Conservation (phyloP, 1,139 yeast species). For the Saccharomycopsis crataegensis region DNA sequence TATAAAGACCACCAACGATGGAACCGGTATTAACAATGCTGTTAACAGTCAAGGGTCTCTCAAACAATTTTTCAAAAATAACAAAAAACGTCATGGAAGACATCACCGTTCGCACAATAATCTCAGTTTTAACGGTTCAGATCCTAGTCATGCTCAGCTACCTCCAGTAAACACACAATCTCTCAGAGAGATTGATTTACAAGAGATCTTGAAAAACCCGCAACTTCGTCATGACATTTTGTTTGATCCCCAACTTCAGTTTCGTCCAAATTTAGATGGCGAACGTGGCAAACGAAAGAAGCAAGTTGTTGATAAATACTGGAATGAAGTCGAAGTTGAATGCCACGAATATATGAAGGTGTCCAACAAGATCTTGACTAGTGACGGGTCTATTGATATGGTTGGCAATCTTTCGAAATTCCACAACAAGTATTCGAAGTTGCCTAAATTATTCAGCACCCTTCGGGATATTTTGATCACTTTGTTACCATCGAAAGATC, state of each 20-base stretch:
- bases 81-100: constrained; percentile 14
- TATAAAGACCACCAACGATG: background rate
- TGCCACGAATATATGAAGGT: constrained; percentile 22
- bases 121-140: constrained; percentile 14
- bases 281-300: constrained; percentile 81
- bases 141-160: constrained; percentile 29
- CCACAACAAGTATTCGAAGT: constrained; percentile 30
- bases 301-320: constrained; percentile 68
- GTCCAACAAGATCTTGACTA: constrained; percentile 4
- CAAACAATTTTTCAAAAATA: background rate
- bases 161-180: constrained; percentile 88
- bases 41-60: background rate
- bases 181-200: constrained; percentile 77
- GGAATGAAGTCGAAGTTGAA: constrained; percentile 71
- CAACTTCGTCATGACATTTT: constrained; percentile 88
- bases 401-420: constrained; percentile 3
- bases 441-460: constrained; percentile 65
- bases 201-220: constrained; percentile 85
- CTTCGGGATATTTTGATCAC: constrained; percentile 69
- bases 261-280: constrained; percentile 87
- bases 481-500: constrained; percentile 73
- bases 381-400: background rate
- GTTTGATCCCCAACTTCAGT: constrained; percentile 88
- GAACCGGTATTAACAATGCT: constrained; percentile 23
- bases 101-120: constrained; percentile 24